Conservation (phyloP, 306 rosid genomes). For the Sicyos baderoa region DNA sequence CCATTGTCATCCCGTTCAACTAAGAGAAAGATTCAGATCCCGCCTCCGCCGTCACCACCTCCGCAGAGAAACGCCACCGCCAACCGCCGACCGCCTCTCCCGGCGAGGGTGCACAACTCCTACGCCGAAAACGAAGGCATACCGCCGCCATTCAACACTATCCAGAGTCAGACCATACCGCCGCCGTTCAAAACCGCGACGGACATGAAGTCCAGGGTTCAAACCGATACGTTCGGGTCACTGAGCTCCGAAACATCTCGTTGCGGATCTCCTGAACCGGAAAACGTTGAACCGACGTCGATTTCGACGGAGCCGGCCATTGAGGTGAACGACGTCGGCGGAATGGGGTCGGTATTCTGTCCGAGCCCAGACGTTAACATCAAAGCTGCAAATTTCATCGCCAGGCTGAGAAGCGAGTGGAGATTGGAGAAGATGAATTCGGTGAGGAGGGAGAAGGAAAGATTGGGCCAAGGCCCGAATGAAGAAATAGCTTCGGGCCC, state of each 20-base stretch:
- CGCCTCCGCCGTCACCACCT: slow-evolving; percentile 28
- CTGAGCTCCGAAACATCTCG: no score
- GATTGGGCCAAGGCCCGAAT: slow-evolving; percentile 21
- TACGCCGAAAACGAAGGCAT: slow-evolving; percentile 19
- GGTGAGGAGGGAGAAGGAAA: slow-evolving; percentile 26
- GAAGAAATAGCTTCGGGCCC: no score
- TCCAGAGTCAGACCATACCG: slow-evolving; percentile 41
- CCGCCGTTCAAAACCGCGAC: slow-evolving; percentile 54
- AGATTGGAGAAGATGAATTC: slow-evolving; percentile 45
- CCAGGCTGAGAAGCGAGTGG: slow-evolving; percentile 38
- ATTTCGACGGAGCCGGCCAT: slow-evolving; percentile 12
- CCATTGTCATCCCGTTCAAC: slow-evolving; percentile 32
- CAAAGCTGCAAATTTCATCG: slow-evolving; percentile 47
- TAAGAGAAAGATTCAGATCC: slow-evolving; percentile 28
- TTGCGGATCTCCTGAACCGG: no score
- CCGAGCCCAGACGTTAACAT: slow-evolving; percentile 80
- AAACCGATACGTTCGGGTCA: no score
- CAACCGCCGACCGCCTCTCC: slow-evolving; percentile 51
- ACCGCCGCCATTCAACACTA: slow-evolving; percentile 31
- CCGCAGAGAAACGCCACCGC: slow-evolving; percentile 14
- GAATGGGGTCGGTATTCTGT: slow-evolving; percentile 39
- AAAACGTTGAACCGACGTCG: background rate
- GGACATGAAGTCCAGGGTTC: no score
- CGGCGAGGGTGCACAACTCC: slow-evolving; percentile 25
- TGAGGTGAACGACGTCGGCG: slow-evolving; percentile 20